These are phyloP conservation scores for Trametes versicolor DNA, from an alignment of 1,284 basidiomycete species.

Conservation along the genomic window DNA sequence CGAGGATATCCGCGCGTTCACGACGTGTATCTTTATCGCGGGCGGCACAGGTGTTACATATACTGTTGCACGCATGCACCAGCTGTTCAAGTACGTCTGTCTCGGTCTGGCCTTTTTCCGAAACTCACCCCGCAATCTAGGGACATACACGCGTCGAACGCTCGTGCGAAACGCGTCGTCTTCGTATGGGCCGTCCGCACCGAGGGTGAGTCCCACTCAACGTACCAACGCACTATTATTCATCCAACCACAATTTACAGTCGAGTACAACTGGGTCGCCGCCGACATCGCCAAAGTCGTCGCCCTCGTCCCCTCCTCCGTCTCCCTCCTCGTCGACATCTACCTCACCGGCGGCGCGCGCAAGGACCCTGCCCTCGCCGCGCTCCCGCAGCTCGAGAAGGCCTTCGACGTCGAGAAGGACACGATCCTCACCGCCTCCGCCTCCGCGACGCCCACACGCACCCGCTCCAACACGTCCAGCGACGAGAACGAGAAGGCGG, in stretches of 20 bases:
- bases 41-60: conserved; percentile 60
- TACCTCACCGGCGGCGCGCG: conserved; percentile 32
- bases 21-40: conserved; percentile 55
- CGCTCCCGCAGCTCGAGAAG: conserved; percentile 23
- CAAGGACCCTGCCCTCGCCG: background rate
- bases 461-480: conserved; percentile 5
- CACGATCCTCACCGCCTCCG: background rate
- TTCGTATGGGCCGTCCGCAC: conserved; percentile 55
- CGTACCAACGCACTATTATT: background rate
- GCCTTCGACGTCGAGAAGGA: conserved; percentile 23
- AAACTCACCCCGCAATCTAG: conserved; percentile 11
- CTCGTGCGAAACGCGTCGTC: conserved; percentile 44
- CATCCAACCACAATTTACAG: conserved; percentile 19
- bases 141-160: conserved; percentile 39
- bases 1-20: conserved; percentile 51
- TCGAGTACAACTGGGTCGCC: conserved; percentile 36
- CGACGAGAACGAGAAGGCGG: conserved; percentile 2
- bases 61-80: conserved; percentile 54
- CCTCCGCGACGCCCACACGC: background rate
- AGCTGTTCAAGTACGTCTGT: conserved; percentile 49
- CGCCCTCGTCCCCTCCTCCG: conserved; percentile 21
- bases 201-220: conserved; percentile 40
- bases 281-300: conserved; percentile 30
- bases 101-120: background rate
- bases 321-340: conserved; percentile 35